Evolutionary conservation across 2,329 filamentous ascomycete species (phyloP).

Genomic region (Tolypocladium album): DNA sequence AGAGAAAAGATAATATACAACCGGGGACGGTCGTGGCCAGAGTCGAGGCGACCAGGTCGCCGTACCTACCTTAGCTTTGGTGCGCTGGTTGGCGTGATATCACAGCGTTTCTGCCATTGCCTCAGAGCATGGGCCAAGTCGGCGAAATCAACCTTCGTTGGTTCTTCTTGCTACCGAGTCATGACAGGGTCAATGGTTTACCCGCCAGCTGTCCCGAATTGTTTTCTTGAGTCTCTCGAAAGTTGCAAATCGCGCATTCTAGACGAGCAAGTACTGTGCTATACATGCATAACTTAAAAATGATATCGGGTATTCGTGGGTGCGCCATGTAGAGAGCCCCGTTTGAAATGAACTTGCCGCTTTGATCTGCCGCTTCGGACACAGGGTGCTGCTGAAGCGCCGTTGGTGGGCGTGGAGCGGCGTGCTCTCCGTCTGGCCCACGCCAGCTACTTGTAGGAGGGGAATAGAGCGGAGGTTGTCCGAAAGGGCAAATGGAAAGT

Average conservation of each 20-base stretch:
- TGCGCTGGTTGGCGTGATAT: too few relatives aligned
- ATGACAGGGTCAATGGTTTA: neutral
- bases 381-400: too few relatives aligned
- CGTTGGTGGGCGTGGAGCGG: neutral
- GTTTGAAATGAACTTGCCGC: too few relatives aligned
- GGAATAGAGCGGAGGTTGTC: too few relatives aligned
- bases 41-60: neutral
- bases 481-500: neutral
- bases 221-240: neutral
- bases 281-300: too few relatives aligned
- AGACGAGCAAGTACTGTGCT: too few relatives aligned
- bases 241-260: neutral
- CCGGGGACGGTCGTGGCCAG: neutral
- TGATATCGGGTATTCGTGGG: too few relatives aligned
- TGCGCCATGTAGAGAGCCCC: too few relatives aligned
- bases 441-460: neutral
- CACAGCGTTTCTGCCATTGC: neutral
- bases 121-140: neutral
- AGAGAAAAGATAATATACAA: neutral
- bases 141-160: neutral
- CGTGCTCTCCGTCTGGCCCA: neutral
- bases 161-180: neutral
- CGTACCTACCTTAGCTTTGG: too few relatives aligned
- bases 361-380: too few relatives aligned
- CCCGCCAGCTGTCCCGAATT: neutral